Evolutionary conservation across 2,329 filamentous ascomycete species (phyloP), one percentile per base, ranked within the genome.

Genomic region (Neonectria sp.): DNA sequence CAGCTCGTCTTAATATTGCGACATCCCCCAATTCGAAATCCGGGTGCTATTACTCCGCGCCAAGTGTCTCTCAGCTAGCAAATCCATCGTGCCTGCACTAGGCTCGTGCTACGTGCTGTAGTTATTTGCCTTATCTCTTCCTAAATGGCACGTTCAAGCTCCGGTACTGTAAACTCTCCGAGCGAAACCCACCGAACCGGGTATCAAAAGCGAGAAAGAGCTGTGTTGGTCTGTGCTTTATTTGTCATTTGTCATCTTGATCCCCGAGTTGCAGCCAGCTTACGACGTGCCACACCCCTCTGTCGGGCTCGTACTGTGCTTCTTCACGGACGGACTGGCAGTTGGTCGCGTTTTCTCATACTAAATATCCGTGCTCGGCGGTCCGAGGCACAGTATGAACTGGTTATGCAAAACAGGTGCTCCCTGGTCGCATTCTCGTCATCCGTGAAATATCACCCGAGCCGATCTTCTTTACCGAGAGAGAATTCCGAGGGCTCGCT

Each of bases 401-500:
- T n/a, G 9, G 29, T 33, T 35, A 21, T 29, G 21, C 27, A 48
- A 56, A 29, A 27, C n/a, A 7, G 40, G n/a, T 13, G 9, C 40
- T 37, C 63, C 56, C 55, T 31, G 35, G 24, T 45, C 12, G 48
- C 55, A 24, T 40, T 12, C 6, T 59, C 48, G 55, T 64, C 61
- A 64, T 49, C 29, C 61, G 49, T 52, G 37, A 37, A 37, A 52
- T 21, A 45, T 59, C 21, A 37, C 46, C 61, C 61, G 61, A 55
- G 25, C 61, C 61, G 55, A 59, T 13, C n/a, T 40, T 25, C 55
- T 46, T 52, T 64, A 43, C 61, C 61, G 61, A 55, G 48, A 31
- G 24, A 48, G 40, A 33, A 24, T 59, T 24, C 48, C 48, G 61
- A 55, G 24, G 17, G n/a, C 21, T 64, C 48, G 24, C 27, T 55